A percentile compares a stretch with the other conserved stretches of the same genome.
These are phyloP conservation scores for Globisporangium acanthophoron DNA, from an alignment of 352 stramenopile species.

Conservation along the genomic window DNA sequence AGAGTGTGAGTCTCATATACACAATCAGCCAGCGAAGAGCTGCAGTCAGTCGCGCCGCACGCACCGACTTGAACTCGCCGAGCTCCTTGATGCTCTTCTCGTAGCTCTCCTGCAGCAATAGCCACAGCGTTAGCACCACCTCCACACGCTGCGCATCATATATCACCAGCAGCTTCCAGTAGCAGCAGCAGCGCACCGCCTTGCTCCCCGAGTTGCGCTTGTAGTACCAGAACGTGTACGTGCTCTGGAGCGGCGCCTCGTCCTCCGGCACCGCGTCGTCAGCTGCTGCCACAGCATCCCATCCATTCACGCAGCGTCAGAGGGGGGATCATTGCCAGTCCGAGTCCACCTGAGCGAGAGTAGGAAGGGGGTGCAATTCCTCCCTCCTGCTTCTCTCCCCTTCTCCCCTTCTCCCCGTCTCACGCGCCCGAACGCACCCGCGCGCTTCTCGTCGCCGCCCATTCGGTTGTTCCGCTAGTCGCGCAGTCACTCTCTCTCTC, in stretches of 20 bases:
- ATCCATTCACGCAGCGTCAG: no score
- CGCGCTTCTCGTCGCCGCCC: constrained; percentile 13
- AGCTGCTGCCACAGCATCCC: no score
- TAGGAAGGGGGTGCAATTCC: no score
- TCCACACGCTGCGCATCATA: background rate
- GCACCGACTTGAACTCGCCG: constrained; percentile 88
- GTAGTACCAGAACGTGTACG: constrained; percentile 89
- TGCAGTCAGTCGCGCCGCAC: background rate
- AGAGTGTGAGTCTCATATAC: background rate
- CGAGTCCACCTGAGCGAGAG: no score
- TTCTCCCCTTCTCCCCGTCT: background rate
- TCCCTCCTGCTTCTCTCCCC: background rate
- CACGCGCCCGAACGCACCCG: background rate
- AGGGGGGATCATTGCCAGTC: no score
- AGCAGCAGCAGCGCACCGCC: constrained; percentile 32
- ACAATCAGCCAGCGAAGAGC: no score
- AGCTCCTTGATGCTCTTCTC: constrained; percentile 94
- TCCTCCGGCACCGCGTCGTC: constrained; percentile 16
- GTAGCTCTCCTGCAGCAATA: constrained; percentile 74
- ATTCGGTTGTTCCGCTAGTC: background rate
- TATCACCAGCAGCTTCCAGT: background rate
- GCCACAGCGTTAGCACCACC: background rate
- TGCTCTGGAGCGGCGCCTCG: constrained; percentile 83
- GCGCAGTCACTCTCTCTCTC: background rate
- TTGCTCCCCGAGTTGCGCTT: constrained; percentile 84